Evolutionary conservation across 345 rosid genomes (phyloP).

Genomic region (Ceriops tagal): DNA sequence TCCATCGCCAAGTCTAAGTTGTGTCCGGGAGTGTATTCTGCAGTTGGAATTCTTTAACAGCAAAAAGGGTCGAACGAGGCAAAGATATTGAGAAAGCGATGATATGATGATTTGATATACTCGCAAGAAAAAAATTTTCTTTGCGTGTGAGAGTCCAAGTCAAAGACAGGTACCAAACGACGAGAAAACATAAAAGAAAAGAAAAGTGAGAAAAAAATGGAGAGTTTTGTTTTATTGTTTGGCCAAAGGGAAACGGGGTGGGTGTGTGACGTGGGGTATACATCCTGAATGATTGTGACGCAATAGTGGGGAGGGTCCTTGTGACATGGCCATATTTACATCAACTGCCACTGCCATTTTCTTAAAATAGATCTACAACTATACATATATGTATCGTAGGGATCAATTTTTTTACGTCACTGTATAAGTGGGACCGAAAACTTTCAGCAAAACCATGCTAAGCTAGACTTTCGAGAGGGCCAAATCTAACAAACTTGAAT

Average conservation of each 20-base stretch:
- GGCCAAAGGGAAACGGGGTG: slow-evolving; percentile 21
- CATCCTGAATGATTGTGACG: slow-evolving; percentile 26
- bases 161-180: slow-evolving; percentile 27
- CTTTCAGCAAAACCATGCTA: background rate
- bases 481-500: no score
- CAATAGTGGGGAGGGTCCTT: background rate
- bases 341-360: no score
- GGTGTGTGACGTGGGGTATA: background rate
- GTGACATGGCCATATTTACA: no score
- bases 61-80: background rate
- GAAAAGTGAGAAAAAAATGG: slow-evolving; percentile 10
- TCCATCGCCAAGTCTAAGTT: slow-evolving; percentile 47
- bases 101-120: background rate
- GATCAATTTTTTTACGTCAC: no score
- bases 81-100: background rate
- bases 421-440: background rate
- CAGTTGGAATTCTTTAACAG: background rate
- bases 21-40: background rate
- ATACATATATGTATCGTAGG: no score
- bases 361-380: no score
- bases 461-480: background rate
- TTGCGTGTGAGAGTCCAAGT: slow-evolving; percentile 28
- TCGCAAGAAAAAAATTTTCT: background rate
- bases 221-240: slow-evolving; percentile 31
- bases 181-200: background rate